Conservation (phyloP, 1,284 basidiomycete species). For the Austroboletus olivaceoglutinosus region DNA sequence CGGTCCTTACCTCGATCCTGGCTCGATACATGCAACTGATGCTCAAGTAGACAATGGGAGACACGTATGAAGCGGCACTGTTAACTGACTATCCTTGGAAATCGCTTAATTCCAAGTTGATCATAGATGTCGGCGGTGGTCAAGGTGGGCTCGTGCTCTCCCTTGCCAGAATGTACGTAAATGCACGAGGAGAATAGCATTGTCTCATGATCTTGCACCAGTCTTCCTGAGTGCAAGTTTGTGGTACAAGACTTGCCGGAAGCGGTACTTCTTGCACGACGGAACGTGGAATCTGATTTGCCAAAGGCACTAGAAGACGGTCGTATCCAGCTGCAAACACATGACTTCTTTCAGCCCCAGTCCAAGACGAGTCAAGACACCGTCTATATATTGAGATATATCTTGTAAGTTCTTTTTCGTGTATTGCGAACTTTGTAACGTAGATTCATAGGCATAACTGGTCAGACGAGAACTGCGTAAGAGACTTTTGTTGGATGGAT, state of each 20-base stretch:
- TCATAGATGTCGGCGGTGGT: conserved; percentile 6
- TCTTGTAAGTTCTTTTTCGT: conserved; percentile 1
- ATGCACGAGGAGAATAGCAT: background rate
- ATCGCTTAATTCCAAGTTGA: conserved; percentile 1
- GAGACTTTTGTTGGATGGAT: background rate
- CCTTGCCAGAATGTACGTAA: conserved; percentile 6
- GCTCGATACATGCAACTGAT: background rate
- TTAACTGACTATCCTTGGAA: conserved; percentile 9
- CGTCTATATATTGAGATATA: conserved; percentile 7
- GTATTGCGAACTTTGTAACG: background rate
- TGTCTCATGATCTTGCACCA: background rate
- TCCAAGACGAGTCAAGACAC: background rate
- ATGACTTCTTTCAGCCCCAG: conserved; percentile 5
- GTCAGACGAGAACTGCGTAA: conserved; percentile 8
- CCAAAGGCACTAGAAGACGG: conserved; percentile 4
- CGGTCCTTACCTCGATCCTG: background rate
- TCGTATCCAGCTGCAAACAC: conserved; percentile 5
- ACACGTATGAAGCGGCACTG: conserved; percentile 7
- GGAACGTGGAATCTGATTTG: conserved; percentile 1
- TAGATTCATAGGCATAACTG: conserved; percentile 3
- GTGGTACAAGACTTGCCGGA: conserved; percentile 7
- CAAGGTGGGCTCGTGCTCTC: conserved; percentile 10
- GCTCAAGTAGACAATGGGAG: conserved; percentile 4
- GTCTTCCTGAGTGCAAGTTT: conserved; percentile 4
- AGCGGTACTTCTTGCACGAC: conserved; percentile 5